Conservation (phyloP, 2,329 filamentous ascomycete species). For the Alternaria conjuncta region DNA sequence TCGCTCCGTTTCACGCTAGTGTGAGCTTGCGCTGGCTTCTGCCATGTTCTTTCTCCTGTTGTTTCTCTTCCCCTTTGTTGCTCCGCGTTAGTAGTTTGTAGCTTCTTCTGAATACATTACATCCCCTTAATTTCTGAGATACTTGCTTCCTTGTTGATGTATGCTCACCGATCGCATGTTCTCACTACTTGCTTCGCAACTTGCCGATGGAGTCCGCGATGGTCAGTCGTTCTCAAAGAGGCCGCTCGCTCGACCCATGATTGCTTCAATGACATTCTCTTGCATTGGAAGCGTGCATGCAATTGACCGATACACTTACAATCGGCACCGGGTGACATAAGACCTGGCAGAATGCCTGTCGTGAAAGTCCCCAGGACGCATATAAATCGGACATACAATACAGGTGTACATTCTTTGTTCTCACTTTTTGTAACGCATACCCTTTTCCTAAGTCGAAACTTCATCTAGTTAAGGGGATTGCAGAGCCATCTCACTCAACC, state of each 20-base stretch:
- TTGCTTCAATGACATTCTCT: neutral
- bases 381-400: neutral
- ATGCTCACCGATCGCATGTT: neutral
- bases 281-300: neutral
- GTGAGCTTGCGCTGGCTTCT: neutral
- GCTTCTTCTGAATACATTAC: neutral
- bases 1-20: neutral
- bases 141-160: neutral
- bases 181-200: neutral
- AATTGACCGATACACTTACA: neutral
- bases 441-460: neutral
- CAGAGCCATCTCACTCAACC: neutral
- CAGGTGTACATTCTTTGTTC: neutral
- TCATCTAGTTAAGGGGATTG: neutral
- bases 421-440: neutral
- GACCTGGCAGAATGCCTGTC: neutral
- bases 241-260: neutral
- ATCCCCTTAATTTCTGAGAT: neutral
- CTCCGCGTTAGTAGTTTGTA: neutral
- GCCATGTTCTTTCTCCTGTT: neutral
- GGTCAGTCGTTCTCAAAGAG: neutral
- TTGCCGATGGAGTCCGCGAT: neutral
- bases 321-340: neutral
- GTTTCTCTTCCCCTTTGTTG: neutral
- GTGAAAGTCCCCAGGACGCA: neutral